phyloP scores from a whole-genome alignment of 2,329 filamentous ascomycete genomes.

The Plenodomus lindquistii region DNA sequence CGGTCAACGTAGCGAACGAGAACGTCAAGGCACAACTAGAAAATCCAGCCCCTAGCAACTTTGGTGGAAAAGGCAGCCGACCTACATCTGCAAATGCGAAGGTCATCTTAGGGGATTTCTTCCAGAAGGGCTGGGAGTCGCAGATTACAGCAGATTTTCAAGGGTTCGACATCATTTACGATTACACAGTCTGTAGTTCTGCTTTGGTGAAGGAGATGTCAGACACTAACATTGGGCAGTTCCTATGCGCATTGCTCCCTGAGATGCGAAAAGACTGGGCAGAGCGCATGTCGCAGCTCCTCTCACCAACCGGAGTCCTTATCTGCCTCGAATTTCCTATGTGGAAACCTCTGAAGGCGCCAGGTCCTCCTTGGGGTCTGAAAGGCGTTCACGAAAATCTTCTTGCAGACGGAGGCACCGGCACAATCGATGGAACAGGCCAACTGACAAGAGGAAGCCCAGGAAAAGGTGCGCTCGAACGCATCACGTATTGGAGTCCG shows the following conservation, averaged over 20 bases:
- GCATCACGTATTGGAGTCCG: constrained; percentile 16
- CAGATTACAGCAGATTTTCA: constrained; percentile 31
- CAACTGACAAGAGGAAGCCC: constrained; percentile 2
- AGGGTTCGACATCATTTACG: constrained; percentile 63
- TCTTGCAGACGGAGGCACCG: constrained; percentile 13
- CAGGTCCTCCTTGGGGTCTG: constrained; percentile 74
- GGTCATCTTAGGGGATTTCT: constrained; percentile 68
- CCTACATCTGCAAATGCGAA: constrained; percentile 17
- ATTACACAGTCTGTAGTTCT: constrained; percentile 56
- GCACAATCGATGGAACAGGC: constrained; percentile 13
- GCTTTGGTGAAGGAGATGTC: neutral
- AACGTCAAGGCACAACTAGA: constrained; percentile 14
- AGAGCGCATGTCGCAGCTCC: constrained; percentile 56
- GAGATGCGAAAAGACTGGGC: constrained; percentile 59
- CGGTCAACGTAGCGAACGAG: constrained; percentile 27
- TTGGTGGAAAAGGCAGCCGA: neutral
- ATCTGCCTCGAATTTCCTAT: constrained; percentile 75
- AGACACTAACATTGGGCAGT: constrained; percentile 44
- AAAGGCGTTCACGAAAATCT: constrained; percentile 45
- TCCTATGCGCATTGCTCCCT: constrained; percentile 62
- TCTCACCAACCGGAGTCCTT: constrained; percentile 55
- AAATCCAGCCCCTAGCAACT: neutral
- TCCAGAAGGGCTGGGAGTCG: constrained; percentile 58
- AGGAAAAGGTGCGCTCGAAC: constrained; percentile 11
- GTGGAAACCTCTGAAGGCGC: constrained; percentile 63